These are phyloP conservation scores for Biscogniauxia mediterranea DNA, from an alignment of 2,329 filamentous ascomycete species.

Conservation along the genomic window DNA sequence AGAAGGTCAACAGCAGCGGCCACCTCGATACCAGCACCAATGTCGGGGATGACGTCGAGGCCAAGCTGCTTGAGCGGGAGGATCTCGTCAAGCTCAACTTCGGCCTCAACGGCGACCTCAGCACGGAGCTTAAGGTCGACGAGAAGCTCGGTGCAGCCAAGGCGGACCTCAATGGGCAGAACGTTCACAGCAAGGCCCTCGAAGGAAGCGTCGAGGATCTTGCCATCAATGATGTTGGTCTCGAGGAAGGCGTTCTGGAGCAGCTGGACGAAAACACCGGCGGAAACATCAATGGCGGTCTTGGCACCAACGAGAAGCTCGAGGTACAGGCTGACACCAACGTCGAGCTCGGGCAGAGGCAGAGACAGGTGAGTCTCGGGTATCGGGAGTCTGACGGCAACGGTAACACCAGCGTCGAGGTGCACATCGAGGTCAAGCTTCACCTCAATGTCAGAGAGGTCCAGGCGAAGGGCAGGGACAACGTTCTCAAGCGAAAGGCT, in stretches of 20 bases:
- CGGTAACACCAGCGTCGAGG: constrained; percentile 44
- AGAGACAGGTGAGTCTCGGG: constrained; percentile 44
- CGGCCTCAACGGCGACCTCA: constrained; percentile 41
- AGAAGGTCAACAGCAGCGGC: constrained; percentile 52
- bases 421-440: constrained; percentile 49
- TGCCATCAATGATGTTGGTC: constrained; percentile 43
- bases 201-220: constrained; percentile 46
- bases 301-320: constrained; percentile 51
- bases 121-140: constrained; percentile 51
- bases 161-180: constrained; percentile 44
- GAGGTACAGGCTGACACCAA: constrained; percentile 48
- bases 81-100: constrained; percentile 30
- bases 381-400: constrained; percentile 50
- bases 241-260: constrained; percentile 43
- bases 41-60: constrained; percentile 24
- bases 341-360: constrained; percentile 39
- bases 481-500: constrained; percentile 42
- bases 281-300: constrained; percentile 49
- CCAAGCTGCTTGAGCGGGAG: constrained; percentile 25
- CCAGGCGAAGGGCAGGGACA: constrained; percentile 41
- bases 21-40: constrained; percentile 43
- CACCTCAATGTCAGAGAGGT: constrained; percentile 50
- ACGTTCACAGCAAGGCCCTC: constrained; percentile 47
- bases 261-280: constrained; percentile 51
- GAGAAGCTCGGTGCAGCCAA: constrained; percentile 45